Evolutionary conservation across 2,329 filamentous ascomycete species (phyloP).

Genomic region (Ceratocystis huliohia): DNA sequence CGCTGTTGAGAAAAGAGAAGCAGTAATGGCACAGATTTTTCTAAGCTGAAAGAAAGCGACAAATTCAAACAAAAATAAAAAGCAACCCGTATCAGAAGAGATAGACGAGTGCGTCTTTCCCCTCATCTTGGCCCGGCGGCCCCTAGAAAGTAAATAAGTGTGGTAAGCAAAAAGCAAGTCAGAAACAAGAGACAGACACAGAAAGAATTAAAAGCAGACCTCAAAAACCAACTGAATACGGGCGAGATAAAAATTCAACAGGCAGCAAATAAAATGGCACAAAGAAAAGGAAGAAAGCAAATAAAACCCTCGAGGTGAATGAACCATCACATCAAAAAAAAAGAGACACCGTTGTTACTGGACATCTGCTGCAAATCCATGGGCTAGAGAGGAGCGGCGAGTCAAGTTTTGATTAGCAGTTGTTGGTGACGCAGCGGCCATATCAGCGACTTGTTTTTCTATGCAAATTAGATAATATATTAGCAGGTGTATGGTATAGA

Average conservation of each 20-base stretch:
- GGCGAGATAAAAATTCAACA: too few species aligned
- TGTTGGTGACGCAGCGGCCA: conserved; percentile 25
- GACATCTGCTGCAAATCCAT: conserved; percentile 20
- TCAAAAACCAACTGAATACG: not conserved
- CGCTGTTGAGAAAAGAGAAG: not conserved
- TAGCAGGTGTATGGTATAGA: conserved; percentile 17
- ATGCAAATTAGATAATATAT: conserved; percentile 14
- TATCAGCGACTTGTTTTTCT: conserved; percentile 43
- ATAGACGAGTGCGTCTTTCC: not conserved
- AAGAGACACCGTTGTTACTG: not conserved
- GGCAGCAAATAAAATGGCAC: too few species aligned
- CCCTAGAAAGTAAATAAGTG: not conserved
- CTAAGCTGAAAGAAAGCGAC: not conserved
- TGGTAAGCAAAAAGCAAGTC: not conserved
- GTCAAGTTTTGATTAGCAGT: conserved; percentile 35
- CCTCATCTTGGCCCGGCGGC: not conserved
- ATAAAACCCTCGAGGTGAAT: too few species aligned
- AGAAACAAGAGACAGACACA: not conserved
- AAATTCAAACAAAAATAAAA: not conserved
- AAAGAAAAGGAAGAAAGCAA: not conserved
- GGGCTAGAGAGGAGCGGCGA: conserved; percentile 38
- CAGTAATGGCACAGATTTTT: not conserved
- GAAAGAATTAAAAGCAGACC: not conserved
- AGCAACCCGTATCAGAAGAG: not conserved
- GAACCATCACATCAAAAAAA: not conserved